Percentiles rank a stretch among this genome's conserved stretches.
Conservation (phyloP, 1,284 basidiomycete genomes). For the Malassezia vespertilionis region DNA sequence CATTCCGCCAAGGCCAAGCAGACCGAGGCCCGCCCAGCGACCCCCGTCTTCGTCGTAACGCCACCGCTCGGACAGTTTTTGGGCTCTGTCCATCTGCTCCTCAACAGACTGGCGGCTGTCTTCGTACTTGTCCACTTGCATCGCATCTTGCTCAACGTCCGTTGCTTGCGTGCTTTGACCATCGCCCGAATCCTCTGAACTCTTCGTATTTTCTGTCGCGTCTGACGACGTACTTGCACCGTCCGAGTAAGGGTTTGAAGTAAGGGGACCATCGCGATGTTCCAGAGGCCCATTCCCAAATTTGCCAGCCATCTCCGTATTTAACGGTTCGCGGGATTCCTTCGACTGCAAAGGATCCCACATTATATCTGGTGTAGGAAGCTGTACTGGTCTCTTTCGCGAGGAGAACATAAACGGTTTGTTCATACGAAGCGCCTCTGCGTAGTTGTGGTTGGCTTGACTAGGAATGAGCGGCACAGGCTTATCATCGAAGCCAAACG, state of each 20-base stretch:
- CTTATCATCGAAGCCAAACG: neutral
- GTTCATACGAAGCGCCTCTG: neutral
- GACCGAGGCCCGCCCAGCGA: slow-evolving; percentile 41
- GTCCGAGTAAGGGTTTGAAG: neutral
- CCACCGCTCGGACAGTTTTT: slow-evolving; percentile 34
- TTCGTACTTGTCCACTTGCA: slow-evolving; percentile 10
- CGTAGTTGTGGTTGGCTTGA: slow-evolving; percentile 7
- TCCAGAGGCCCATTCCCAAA: too few relatives aligned
- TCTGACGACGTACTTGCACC: slow-evolving; percentile 32
- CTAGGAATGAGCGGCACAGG: neutral
- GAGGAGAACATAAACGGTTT: slow-evolving; percentile 8
- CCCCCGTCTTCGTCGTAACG: slow-evolving; percentile 44
- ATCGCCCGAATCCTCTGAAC: slow-evolving; percentile 21
- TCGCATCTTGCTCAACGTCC: slow-evolving; percentile 22
- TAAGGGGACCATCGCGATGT: neutral
- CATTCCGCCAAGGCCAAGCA: slow-evolving; percentile 43
- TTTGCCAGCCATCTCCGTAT: neutral
- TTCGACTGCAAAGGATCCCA: neutral
- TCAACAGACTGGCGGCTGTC: neutral
- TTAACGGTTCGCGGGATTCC: slow-evolving; percentile 1
- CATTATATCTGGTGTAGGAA: slow-evolving; percentile 13
- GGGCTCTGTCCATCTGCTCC: slow-evolving; percentile 9
- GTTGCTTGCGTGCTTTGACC: slow-evolving; percentile 35
- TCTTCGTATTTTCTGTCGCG: slow-evolving; percentile 27
- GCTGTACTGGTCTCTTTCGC: slow-evolving; percentile 6